A percentile compares a stretch with the other conserved stretches of the same genome.
Conservation (phyloP, 116 monocot genomes). For the Thalassia testudinum region DNA sequence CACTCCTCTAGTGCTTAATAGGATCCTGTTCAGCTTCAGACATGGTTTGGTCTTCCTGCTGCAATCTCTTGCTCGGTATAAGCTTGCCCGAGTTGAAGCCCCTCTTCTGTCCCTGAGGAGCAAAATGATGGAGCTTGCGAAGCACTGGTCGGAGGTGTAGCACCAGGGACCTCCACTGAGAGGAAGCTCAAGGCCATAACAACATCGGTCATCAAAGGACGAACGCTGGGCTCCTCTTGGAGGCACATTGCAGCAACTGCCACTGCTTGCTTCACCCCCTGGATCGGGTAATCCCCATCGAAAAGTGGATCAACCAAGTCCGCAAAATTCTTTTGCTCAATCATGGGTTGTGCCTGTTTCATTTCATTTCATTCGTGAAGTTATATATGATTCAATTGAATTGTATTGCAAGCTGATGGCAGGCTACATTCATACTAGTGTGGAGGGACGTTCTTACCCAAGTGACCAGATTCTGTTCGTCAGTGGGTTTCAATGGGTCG, state of each 20-base stretch:
- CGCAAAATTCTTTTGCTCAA: slow-evolving; percentile 10
- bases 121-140: too few species aligned
- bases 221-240: slow-evolving; percentile 9
- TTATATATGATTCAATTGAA: neutral
- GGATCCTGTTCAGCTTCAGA: too few species aligned
- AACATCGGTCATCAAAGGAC: slow-evolving; percentile 15
- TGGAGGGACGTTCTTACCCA: slow-evolving; percentile 14
- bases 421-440: neutral
- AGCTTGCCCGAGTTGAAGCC: too few species aligned
- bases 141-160: neutral
- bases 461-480: slow-evolving; percentile 42
- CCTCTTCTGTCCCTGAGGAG: too few species aligned
- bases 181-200: slow-evolving; percentile 13
- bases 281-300: slow-evolving; percentile 3
- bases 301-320: slow-evolving; percentile 17
- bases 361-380: neutral
- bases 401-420: neutral
- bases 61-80: too few species aligned
- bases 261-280: slow-evolving; percentile 13
- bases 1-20: too few species aligned
- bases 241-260: slow-evolving; percentile 16
- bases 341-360: slow-evolving; percentile 10
- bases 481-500: slow-evolving; percentile 20
- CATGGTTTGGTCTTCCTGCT: too few species aligned
- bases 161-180: neutral